Conservation (phyloP, 2,329 filamentous ascomycete species). For the Diaporthe nobilis region DNA sequence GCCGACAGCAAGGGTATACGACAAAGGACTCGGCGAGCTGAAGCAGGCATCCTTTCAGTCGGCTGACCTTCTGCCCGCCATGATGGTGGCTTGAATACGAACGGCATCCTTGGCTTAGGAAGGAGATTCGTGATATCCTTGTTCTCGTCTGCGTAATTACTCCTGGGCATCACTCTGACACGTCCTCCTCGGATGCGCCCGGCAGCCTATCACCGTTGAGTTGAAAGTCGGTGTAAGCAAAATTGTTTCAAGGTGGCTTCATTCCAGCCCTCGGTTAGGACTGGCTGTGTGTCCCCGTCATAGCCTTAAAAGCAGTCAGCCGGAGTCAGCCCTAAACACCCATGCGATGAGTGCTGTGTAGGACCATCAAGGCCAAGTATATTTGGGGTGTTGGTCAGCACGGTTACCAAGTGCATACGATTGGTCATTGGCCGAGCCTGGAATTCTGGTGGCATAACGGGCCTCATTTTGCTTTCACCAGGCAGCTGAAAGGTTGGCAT, state of each 20-base stretch:
- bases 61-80: background rate
- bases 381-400: constrained; percentile 24
- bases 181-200: background rate
- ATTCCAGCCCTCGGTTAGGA: background rate
- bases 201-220: background rate
- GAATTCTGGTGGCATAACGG: background rate
- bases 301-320: constrained; percentile 27
- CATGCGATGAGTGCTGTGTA: background rate
- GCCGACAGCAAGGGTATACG: background rate
- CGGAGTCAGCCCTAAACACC: constrained; percentile 28
- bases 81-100: constrained; percentile 19
- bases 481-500: background rate
- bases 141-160: background rate
- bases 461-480: background rate
- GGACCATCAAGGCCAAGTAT: background rate
- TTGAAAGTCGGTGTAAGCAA: constrained; percentile 24
- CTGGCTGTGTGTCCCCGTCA: background rate
- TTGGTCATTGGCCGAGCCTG: background rate
- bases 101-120: background rate
- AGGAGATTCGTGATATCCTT: background rate
- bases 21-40: background rate
- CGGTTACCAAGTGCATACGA: background rate
- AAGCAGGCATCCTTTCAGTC: background rate
- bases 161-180: background rate
- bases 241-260: background rate